Evolutionary conservation across 768 basidiomycete species (phyloP), one percentile per base, ranked within the genome.

Genomic region (Mycena latifolia): DNA sequence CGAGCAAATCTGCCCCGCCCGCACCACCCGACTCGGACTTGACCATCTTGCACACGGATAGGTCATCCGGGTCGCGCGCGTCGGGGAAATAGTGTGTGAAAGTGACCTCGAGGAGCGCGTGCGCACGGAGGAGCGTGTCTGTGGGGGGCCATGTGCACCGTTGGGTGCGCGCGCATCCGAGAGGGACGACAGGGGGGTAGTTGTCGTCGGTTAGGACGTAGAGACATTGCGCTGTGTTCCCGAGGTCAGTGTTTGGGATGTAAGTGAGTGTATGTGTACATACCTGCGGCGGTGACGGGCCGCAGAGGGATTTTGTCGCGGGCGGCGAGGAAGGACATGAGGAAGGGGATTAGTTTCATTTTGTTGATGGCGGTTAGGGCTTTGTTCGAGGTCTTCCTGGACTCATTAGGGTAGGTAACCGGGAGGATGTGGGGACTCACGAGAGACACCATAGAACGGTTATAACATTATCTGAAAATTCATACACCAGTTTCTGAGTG

Each of bases 191-290:
- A 31, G 90, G 88, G 20, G 90, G 86, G n/a, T 79, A 81, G 67
- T 98, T 98, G 74, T 98, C 96, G 75, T 96, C 95, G 2, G 95
- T 94, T 28, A 98, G 81, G 65, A 97, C 93, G 76, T 97, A 98
- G 20, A 98, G 80, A 72, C 95, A 95, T 74, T 98, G 96, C 0
- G 94, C 95, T 95, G 70, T 28, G 60, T 39, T 46, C 47, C 20
- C 58, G 22, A 50, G 25, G 63, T 58, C 37, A n/a, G n/a, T n/a
- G n/a, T n/a, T n/a, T n/a, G n/a, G 48, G 28, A 10, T 27, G 45
- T 35, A 39, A 22, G 24, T n/a, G 33, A 17, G 5, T 45, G 55
- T 33, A 73, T n/a, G n/a, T n/a, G n/a, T n/a, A n/a, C 83, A 41
- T 72, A 95, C 95, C 93, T 73, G 95, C 94, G 51, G 96, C 88